phyloP scores from a whole-genome alignment of 1,284 basidiomycete genomes.

The Ganoderma resinaceum region DNA sequence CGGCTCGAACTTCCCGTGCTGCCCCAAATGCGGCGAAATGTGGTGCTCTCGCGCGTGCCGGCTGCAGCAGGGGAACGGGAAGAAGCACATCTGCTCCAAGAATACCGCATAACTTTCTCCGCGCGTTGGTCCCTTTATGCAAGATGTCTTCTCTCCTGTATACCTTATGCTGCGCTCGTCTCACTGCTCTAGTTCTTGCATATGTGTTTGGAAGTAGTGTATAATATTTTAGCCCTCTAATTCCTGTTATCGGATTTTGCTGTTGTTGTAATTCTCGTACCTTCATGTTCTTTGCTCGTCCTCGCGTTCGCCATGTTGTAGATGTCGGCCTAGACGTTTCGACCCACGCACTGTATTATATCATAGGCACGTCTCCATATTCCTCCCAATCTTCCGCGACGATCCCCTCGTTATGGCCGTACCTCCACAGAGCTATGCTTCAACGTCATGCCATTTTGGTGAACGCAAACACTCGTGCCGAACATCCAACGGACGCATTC shows the following conservation, averaged over 20 bases:
- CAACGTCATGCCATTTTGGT: not conserved
- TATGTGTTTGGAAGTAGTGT: not conserved
- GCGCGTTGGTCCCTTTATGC: not conserved
- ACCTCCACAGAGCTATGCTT: not conserved
- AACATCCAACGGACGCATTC: not conserved
- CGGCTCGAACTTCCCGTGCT: constrained; percentile 71
- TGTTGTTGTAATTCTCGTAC: not conserved
- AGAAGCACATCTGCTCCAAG: constrained; percentile 48
- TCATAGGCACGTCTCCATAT: constrained; percentile 6
- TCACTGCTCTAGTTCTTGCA: not conserved
- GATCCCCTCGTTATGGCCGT: not conserved
- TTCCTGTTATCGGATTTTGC: not conserved
- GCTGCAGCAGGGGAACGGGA: constrained; percentile 52
- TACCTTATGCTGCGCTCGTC: not conserved
- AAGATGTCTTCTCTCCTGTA: not conserved
- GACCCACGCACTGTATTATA: constrained; percentile 3
- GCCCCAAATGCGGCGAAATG: constrained; percentile 65
- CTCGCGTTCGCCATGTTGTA: not conserved
- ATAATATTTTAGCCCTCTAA: not conserved
- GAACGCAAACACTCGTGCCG: not conserved
- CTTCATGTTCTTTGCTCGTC: not conserved
- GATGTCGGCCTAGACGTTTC: not conserved
- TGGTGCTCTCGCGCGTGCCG: constrained; percentile 78
- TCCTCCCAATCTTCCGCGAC: not conserved
- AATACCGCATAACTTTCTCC: constrained; percentile 6